Evolutionary conservation across 176 grass and related monocot species (phyloP), one percentile per base, ranked within the genome.

Genomic region (Oryza meridionalis): DNA sequence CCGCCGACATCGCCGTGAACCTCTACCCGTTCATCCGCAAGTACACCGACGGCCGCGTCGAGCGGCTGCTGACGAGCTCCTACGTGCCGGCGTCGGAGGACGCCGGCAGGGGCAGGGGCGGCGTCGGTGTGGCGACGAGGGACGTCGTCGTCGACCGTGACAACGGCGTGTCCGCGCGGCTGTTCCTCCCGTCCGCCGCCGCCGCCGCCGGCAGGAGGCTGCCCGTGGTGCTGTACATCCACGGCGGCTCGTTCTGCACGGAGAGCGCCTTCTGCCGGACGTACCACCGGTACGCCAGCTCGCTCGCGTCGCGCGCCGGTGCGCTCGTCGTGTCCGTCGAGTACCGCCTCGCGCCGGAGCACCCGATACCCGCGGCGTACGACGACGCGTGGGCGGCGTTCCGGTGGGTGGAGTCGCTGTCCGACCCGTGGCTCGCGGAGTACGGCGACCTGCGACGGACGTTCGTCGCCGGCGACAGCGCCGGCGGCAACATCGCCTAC

Each of bases 331-430:
- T 89, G 53, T 89, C 87, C 0, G 79, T 86, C 4, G 74, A 92
- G 50, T 92, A 92, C 61, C 90, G 84, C 11, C 90, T 86, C 11
- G 90, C 84, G 9, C 90, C 87, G 47, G 90, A 92, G 63, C 79
- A 92, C 21, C 79, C 84, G 0, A 6, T 92, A 26, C 86, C 86
- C 1, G 6, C 76, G 17, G 79, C 86, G 35, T 84, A 89, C 65
- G 83, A 92, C 40, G 87, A 72, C 72, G 22, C 53, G 61, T 86
- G 70, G 53, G 50, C 31, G 2, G 77, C 77, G 11, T n/a, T 81
- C 26, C 44, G 80, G 19, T 89, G 87, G 87, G 49, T 2, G 31
- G 49, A 46, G 47, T 70, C 66, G 3, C 47, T 81, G 21, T 4
- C 79, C 11, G 17, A 81, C 13, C 79, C 66, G 0, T 70, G 79